These are phyloP conservation scores for Botrytis aclada DNA, from an alignment of 2,329 filamentous ascomycete genomes.

Conservation along the genomic window DNA sequence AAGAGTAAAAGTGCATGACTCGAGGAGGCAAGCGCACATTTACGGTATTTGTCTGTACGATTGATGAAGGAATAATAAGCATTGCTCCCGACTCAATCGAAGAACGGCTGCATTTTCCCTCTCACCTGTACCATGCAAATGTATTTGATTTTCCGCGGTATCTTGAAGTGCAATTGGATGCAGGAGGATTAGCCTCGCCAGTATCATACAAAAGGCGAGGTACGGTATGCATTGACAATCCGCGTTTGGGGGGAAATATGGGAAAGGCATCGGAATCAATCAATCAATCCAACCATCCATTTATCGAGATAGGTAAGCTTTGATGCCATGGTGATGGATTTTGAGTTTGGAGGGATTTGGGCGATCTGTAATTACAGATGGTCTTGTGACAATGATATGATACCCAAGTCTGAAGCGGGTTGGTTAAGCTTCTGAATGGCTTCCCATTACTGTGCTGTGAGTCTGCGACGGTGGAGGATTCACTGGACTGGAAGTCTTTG, in stretches of 20 bases:
- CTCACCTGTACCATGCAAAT: not conserved
- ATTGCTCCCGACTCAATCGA: not conserved
- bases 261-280: not conserved
- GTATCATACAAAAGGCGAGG: not conserved
- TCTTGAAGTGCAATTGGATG: not conserved
- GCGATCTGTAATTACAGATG: not conserved
- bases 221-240: slow-evolving; percentile 2
- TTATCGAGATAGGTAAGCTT: not conserved
- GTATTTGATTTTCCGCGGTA: not conserved
- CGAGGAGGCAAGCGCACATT: not conserved
- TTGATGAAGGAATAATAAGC: not conserved
- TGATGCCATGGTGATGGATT: not conserved
- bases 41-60: not conserved
- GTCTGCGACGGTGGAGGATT: not conserved
- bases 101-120: not conserved
- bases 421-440: not conserved
- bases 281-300: not conserved
- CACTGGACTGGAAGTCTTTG: not conserved
- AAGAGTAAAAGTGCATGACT: not conserved
- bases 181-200: not conserved
- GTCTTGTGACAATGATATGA: not conserved
- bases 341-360: not conserved
- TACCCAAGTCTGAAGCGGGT: not conserved
- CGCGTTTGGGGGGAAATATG: not conserved
- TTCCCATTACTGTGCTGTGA: not conserved